Evolutionary conservation across 352 stramenopile species (phyloP).

Genomic region (Phytophthora podocarpi): DNA sequence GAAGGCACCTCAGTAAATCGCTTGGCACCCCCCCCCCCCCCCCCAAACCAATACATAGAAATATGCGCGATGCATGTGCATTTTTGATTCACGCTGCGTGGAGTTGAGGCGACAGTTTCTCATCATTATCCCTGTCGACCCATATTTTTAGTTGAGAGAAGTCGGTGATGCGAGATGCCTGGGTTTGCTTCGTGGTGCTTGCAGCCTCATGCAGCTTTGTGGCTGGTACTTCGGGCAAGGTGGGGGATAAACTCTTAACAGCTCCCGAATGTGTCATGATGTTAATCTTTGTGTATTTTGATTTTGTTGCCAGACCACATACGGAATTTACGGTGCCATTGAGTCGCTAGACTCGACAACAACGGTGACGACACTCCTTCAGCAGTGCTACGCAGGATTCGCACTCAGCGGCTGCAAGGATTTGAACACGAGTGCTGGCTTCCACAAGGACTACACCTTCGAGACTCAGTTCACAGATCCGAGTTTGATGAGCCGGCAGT

Average conservation of each 20-base stretch:
- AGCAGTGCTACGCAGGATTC: slow-evolving; percentile 72
- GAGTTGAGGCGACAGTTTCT: slow-evolving; percentile 23
- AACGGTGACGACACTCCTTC: slow-evolving; percentile 38
- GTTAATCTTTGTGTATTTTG: no score
- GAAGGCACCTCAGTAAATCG: slow-evolving; percentile 6
- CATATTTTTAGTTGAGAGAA: slow-evolving; percentile 34
- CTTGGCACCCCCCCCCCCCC: not conserved
- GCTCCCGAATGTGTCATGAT: no score
- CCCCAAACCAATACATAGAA: slow-evolving; percentile 37
- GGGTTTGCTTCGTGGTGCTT: slow-evolving; percentile 4
- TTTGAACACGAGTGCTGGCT: slow-evolving; percentile 44
- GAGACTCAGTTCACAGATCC: slow-evolving; percentile 62
- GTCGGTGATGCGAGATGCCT: slow-evolving; percentile 7
- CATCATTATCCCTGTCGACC: not conserved
- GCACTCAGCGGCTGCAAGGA: slow-evolving; percentile 63
- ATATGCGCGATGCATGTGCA: slow-evolving; percentile 25
- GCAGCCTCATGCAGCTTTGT: not conserved
- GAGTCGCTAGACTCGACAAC: slow-evolving; percentile 50
- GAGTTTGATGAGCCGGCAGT: slow-evolving; percentile 41
- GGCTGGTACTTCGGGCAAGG: slow-evolving; percentile 13
- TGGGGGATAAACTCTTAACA: no score
- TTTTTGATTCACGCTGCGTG: slow-evolving; percentile 13
- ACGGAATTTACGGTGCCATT: slow-evolving; percentile 66
- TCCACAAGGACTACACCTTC: slow-evolving; percentile 60
- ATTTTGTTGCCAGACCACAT: slow-evolving; percentile 41